These are phyloP conservation scores for Candida khao-thaluensis DNA, from an alignment of 805 yeast genomes.

Conservation along the genomic window DNA sequence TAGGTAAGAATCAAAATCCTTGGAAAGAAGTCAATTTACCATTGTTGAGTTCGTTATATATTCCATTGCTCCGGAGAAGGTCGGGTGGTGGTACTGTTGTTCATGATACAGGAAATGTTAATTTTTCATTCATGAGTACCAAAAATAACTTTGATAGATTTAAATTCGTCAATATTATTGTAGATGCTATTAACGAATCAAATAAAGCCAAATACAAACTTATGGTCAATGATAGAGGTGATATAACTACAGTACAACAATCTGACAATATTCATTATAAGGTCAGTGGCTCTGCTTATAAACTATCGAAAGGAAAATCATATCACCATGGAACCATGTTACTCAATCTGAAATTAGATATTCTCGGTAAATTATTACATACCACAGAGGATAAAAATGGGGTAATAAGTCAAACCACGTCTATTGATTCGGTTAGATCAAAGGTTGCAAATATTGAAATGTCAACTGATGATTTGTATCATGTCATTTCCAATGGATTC, in stretches of 20 bases:
- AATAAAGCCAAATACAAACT: slow-evolving; percentile 26
- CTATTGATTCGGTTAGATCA: slow-evolving; percentile 75
- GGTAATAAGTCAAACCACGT: slow-evolving; percentile 44
- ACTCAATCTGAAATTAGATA: slow-evolving; percentile 59
- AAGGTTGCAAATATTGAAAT: slow-evolving; percentile 69
- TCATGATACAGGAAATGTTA: slow-evolving; percentile 87
- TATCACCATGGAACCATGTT: slow-evolving; percentile 98
- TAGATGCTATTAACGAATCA: slow-evolving; percentile 25
- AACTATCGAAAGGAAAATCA: slow-evolving; percentile 74
- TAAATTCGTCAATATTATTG: slow-evolving; percentile 50
- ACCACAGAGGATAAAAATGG: slow-evolving; percentile 43
- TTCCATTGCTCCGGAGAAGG: slow-evolving; percentile 73
- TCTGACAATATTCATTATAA: slow-evolving; percentile 41
- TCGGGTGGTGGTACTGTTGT: slow-evolving; percentile 98
- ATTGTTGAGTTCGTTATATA: slow-evolving; percentile 44
- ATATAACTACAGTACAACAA: slow-evolving; percentile 51
- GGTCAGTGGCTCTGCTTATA: slow-evolving; percentile 91
- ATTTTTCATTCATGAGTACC: slow-evolving; percentile 77
- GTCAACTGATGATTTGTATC: slow-evolving; percentile 44
- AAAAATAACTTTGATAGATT: slow-evolving; percentile 62
- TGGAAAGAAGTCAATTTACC: slow-evolving; percentile 80
- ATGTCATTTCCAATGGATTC: slow-evolving; percentile 43
- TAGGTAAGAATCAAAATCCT: slow-evolving; percentile 95
- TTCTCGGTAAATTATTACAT: slow-evolving; percentile 58
- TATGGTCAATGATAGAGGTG: slow-evolving; percentile 72